Conservation (phyloP, 306 rosid genomes). For the Begonia masoniana region DNA sequence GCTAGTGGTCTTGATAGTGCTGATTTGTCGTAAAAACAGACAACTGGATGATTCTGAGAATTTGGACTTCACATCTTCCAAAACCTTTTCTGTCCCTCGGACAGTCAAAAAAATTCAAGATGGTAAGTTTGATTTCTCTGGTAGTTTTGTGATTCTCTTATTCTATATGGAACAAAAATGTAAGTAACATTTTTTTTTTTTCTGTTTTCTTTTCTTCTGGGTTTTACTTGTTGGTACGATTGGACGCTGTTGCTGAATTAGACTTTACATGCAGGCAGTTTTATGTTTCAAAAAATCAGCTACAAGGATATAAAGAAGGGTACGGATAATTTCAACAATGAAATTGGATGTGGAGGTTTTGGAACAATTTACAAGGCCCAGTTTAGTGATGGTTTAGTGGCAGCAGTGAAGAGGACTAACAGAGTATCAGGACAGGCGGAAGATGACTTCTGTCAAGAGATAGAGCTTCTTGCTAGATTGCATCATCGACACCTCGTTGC, state of each 20-base stretch:
- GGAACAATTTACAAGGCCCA: constrained; percentile 91
- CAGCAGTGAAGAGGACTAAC: constrained; percentile 83
- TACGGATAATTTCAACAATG: constrained; percentile 54
- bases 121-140: constrained; percentile 30
- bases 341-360: constrained; percentile 90
- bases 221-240: constrained; percentile 2
- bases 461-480: constrained; percentile 81
- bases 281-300: constrained; percentile 62
- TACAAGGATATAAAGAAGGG: constrained; percentile 93
- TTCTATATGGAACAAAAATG: constrained; percentile 2
- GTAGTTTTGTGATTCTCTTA: constrained; percentile 9
- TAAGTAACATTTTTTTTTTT: constrained; percentile 4
- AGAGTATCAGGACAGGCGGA: constrained; percentile 77
- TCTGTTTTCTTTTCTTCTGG: constrained; percentile 7
- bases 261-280: constrained; percentile 43
- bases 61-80: constrained; percentile 33
- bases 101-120: constrained; percentile 66
- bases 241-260: constrained; percentile 2
- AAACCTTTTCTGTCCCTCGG: constrained; percentile 38
- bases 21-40: constrained; percentile 65
- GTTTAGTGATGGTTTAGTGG: constrained; percentile 58
- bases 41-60: constrained; percentile 54
- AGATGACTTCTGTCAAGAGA: constrained; percentile 84
- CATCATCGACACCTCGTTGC: constrained; percentile 97
- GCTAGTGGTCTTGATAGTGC: constrained; percentile 63